Conservation (phyloP, 148 eudicot genomes). For the Beta vulgaris region DNA sequence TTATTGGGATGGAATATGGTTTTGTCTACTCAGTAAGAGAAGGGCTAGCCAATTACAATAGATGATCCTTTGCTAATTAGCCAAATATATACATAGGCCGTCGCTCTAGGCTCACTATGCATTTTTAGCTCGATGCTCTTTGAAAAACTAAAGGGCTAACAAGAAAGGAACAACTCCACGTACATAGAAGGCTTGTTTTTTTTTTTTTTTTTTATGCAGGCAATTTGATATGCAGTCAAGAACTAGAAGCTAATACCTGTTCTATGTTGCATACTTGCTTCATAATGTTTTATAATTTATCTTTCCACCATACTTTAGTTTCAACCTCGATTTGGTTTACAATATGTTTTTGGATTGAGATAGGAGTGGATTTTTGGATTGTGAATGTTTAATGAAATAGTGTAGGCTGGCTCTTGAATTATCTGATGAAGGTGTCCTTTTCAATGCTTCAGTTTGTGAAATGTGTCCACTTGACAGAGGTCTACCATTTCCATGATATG, state of each 20-base stretch:
- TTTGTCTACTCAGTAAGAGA: neutral
- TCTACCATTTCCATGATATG: constrained; percentile 96
- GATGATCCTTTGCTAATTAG: neutral
- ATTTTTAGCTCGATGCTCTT: neutral
- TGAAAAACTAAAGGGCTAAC: neutral
- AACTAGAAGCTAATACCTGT: too few relatives aligned
- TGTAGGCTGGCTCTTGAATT: neutral
- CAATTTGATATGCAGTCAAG: too few relatives aligned
- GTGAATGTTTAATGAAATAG: neutral
- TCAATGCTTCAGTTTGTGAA: constrained; percentile 65
- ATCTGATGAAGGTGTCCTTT: neutral
- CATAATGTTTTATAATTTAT: too few relatives aligned
- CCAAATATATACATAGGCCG: neutral
- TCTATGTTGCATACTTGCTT: too few relatives aligned
- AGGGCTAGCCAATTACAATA: neutral
- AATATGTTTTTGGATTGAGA: neutral
- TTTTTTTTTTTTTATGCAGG: too few relatives aligned
- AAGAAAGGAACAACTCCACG: neutral
- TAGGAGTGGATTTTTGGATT: neutral
- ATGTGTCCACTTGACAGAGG: constrained; percentile 52
- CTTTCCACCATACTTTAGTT: too few relatives aligned
- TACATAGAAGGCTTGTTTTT: too few relatives aligned
- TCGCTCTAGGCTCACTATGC: neutral
- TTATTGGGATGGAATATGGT: neutral
- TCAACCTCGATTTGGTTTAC: neutral